Evolutionary conservation across 306 rosid genomes (phyloP).

Genomic region (Trifolium dubium): DNA sequence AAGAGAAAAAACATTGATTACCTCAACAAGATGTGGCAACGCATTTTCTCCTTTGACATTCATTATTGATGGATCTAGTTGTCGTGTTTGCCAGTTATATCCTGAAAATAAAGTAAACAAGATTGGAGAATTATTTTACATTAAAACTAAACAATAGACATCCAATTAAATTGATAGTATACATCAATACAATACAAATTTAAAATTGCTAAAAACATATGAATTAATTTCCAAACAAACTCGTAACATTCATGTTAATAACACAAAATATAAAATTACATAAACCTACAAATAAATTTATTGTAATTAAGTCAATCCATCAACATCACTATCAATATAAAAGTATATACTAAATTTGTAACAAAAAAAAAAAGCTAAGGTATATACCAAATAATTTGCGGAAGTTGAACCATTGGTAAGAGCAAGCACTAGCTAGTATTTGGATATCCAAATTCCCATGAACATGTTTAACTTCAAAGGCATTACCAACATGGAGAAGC

Average conservation of each 20-base stretch:
- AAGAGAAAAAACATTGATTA: not conserved
- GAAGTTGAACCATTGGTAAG: conserved; percentile 93
- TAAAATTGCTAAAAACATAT: no score
- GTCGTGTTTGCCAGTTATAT: conserved; percentile 77
- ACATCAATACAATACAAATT: no score
- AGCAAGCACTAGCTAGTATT: conserved; percentile 79
- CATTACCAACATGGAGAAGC: conserved; percentile 88
- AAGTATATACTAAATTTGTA: not conserved
- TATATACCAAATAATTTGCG: conserved; percentile 69
- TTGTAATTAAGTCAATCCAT: no score
- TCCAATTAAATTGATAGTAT: no score
- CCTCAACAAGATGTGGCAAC: conserved; percentile 81
- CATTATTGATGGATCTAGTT: conserved; percentile 86
- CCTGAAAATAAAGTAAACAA: conserved; percentile 47
- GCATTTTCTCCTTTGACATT: conserved; percentile 62
- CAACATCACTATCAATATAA: not conserved
- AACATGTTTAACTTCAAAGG: conserved; percentile 51
- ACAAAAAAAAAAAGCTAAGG: no score
- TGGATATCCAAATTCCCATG: conserved; percentile 61
- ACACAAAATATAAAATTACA: no score
- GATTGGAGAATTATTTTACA: not conserved
- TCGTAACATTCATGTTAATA: no score
- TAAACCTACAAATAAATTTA: no score
- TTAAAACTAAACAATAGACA: no score
- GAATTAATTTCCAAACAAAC: no score